Conservation (phyloP, 805 yeast genomes). For the Monosporozyma servazzii region DNA sequence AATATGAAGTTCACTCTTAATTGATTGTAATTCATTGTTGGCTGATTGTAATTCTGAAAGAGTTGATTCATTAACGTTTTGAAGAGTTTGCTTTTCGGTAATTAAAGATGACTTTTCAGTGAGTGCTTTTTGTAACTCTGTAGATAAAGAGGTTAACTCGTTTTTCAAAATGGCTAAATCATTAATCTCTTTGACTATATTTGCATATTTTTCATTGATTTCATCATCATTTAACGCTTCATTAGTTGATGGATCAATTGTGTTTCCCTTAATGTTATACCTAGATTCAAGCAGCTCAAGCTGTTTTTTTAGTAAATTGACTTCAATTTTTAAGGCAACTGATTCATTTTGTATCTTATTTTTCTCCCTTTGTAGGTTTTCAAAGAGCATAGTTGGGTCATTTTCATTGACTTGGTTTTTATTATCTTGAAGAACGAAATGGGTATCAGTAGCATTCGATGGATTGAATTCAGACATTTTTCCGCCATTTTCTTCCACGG, state of each 20-base stretch:
- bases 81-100: neutral
- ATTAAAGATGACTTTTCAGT: neutral
- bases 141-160: neutral
- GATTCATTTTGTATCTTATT: slow-evolving; percentile 1
- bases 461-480: too few species aligned
- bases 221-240: neutral
- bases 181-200: neutral
- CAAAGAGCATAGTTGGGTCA: slow-evolving; percentile 2
- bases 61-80: neutral
- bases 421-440: neutral
- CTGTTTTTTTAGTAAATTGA: neutral
- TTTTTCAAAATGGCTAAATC: slow-evolving; percentile 6
- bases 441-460: neutral
- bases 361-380: slow-evolving; percentile 49
- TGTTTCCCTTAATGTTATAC: neutral
- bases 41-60: neutral
- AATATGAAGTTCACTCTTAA: slow-evolving; percentile 10
- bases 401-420: slow-evolving; percentile 38
- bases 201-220: neutral
- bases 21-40: neutral
- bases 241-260: neutral
- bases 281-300: neutral
- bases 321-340: slow-evolving; percentile 2
- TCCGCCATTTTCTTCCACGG: neutral
- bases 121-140: neutral